Evolutionary conservation across 768 basidiomycete genomes (phyloP), one percentile per base, ranked within the genome.

Genomic region (Hortiboletus campestris): DNA sequence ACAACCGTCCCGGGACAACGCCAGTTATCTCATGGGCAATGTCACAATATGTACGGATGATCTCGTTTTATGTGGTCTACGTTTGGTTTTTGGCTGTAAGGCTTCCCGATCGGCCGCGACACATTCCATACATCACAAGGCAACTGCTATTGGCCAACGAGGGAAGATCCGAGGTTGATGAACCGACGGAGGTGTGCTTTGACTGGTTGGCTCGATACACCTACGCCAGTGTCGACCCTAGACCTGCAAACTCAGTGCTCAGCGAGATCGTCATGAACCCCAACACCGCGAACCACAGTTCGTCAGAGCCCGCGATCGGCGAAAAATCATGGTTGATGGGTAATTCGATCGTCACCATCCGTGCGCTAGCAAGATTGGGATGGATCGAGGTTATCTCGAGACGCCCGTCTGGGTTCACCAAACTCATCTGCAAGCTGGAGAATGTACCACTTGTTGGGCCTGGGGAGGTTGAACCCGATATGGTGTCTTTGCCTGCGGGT

Each of bases 131-230:
- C 73, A 94, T 99, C 68, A 88, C 89, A 1, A 81, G 89, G 10
- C 89, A 94, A 61, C 80, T 99, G 1, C 76, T 95, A 10, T 77
- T 94, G 25, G 94, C 93, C 14, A 94, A 94, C 72, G 88, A 90
- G 56, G 86, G 82, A 14, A 83, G 81, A 50, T 74, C 75, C 2
- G 79, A 82, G 39, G 76, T 95, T 6, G 97, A 98, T 69, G 92
- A 91, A 56, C 86, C 88, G 28, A 91, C 94, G 0, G 93, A 98
- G 67, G 96, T 98, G 35, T 96, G 93, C 72, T 95, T 98, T 66
- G 97, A 99, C 69, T 98, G 95, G 94, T 79, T 99, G 17, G 89
- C 93, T 11, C 81, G 97, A 17, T 97, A 97, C 68, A 89, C 96
- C 0, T 98, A 95, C 64, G 93, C 88, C 14, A 94, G 89, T 64